phyloP scores from a whole-genome alignment of 2,329 filamentous ascomycete species.

The Penicillium verrucosum region DNA sequence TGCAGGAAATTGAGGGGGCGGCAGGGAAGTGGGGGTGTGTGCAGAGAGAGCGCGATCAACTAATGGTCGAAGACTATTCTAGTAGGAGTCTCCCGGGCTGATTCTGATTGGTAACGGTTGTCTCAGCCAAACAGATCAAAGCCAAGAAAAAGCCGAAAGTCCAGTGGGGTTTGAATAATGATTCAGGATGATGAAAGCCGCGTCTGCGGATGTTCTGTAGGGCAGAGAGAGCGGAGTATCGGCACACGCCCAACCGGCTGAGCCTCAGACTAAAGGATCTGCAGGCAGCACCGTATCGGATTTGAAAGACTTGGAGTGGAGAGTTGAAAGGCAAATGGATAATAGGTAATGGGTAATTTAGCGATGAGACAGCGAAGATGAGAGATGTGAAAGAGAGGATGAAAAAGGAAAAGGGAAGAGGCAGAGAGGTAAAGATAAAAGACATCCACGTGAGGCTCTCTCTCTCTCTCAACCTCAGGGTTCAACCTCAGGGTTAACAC shows the following conservation, averaged over 20 bases:
- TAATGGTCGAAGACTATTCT: conserved; percentile 13
- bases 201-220: conserved; percentile 2
- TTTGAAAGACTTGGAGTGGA: not conserved
- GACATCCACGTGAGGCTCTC: conserved; percentile 16
- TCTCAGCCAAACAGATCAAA: conserved; percentile 3
- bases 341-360: not conserved
- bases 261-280: conserved; percentile 6
- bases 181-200: conserved; percentile 9
- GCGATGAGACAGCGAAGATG: not conserved
- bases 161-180: conserved; percentile 3
- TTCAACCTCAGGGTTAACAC: not conserved
- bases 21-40: conserved; percentile 21
- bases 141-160: not conserved
- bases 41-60: conserved; percentile 18
- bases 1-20: conserved; percentile 21
- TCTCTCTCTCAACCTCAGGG: not conserved
- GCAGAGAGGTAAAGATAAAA: conserved; percentile 6
- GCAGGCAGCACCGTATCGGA: conserved; percentile 4
- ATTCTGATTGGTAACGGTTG: conserved; percentile 17
- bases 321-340: not conserved
- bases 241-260: conserved; percentile 2
- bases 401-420: not conserved
- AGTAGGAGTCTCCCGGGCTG: not conserved
- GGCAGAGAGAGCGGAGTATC: conserved; percentile 9
- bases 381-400: not conserved